Conservation (phyloP, 176 grass and related monocot genomes). For the Phoenix dactylifera region DNA sequence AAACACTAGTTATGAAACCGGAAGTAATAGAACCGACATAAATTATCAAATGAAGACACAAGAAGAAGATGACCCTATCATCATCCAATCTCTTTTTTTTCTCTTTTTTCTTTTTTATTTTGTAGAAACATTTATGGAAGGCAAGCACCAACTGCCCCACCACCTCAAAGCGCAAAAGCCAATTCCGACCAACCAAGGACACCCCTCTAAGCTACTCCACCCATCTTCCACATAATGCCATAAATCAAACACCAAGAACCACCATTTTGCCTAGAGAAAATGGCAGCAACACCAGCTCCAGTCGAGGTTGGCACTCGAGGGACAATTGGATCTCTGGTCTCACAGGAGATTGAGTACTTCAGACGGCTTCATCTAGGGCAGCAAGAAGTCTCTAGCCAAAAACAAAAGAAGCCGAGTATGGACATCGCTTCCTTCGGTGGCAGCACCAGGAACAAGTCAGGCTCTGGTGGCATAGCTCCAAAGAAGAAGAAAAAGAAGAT, state of each 20-base stretch:
- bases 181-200: background rate
- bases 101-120: too few relatives aligned
- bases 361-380: slow-evolving; percentile 5
- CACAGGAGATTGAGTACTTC: slow-evolving; percentile 31
- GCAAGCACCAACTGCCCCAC: background rate
- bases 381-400: background rate
- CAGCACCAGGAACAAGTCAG: background rate
- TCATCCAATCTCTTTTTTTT: too few relatives aligned
- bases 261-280: background rate
- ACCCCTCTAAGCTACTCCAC: slow-evolving; percentile 10
- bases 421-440: background rate
- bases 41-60: too few relatives aligned
- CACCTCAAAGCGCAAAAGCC: background rate
- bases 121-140: background rate
- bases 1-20: too few relatives aligned
- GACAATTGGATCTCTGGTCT: slow-evolving; percentile 23
- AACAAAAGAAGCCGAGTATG: background rate
- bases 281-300: slow-evolving; percentile 10
- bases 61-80: too few relatives aligned
- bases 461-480: background rate
- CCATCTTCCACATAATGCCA: too few relatives aligned
- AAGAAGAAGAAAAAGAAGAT: slow-evolving; percentile 25
- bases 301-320: slow-evolving; percentile 18
- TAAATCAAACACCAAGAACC: too few relatives aligned
- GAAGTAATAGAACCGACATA: too few relatives aligned